A percentile compares a stretch with the other conserved stretches of the same genome.
Conservation (phyloP, 352 stramenopile species). For the Globisporangium paroecandrum region DNA sequence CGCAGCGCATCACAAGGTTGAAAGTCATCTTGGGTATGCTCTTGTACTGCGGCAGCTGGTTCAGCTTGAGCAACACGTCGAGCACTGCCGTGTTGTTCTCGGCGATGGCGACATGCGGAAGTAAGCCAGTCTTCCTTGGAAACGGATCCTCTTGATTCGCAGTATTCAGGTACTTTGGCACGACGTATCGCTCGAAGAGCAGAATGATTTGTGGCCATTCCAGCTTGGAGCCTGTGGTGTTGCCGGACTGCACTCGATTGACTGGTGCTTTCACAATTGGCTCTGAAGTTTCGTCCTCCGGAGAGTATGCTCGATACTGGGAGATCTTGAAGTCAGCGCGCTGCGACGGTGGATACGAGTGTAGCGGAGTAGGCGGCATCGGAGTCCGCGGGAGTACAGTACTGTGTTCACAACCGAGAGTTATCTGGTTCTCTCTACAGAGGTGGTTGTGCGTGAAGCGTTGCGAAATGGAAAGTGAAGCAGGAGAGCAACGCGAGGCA, state of each 20-base stretch:
- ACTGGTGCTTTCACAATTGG: not conserved
- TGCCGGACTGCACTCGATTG: not conserved
- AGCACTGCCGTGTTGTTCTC: constrained; percentile 2
- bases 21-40: not conserved
- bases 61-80: constrained; percentile 1
- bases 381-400: not conserved
- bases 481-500: not conserved
- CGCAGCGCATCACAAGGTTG: not conserved
- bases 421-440: not conserved
- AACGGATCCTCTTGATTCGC: not conserved
- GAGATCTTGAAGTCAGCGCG: not conserved
- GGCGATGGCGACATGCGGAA: constrained; percentile 3
- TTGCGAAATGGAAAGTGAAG: not conserved
- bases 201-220: not conserved
- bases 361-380: not conserved
- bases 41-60: not conserved
- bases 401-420: not conserved
- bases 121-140: not conserved
- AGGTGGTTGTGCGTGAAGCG: not conserved
- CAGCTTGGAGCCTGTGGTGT: not conserved
- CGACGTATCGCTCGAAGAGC: not conserved
- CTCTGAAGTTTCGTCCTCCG: not conserved
- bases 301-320: not conserved
- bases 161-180: not conserved
- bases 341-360: not conserved